These are phyloP conservation scores for Chytriomyces confervae DNA, from an alignment of 192 early-diverging fungal species.

Conservation along the genomic window DNA sequence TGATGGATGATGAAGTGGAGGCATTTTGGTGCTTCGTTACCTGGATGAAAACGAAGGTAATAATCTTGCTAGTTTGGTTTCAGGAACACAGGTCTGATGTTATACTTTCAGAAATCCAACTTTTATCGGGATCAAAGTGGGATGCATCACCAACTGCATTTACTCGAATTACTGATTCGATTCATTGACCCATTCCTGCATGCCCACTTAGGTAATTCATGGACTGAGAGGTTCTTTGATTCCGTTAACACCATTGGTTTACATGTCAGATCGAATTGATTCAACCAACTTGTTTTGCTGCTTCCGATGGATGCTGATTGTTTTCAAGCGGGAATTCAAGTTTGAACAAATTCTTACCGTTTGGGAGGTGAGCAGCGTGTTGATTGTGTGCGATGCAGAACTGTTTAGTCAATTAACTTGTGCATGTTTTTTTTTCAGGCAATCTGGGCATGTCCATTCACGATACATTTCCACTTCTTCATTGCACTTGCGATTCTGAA, in stretches of 20 bases:
- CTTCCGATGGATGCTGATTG: constrained; percentile 96
- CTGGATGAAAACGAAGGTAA: constrained; percentile 87
- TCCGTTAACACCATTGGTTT: neutral
- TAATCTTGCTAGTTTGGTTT: neutral
- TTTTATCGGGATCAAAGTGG: constrained; percentile 92
- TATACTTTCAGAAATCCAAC: constrained; percentile 67
- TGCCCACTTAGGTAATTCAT: constrained; percentile 71
- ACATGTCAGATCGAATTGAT: constrained; percentile 67
- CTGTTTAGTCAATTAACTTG: constrained; percentile 57
- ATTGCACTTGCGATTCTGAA: constrained; percentile 95
- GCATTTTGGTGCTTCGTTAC: constrained; percentile 92
- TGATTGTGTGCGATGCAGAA: constrained; percentile 54
- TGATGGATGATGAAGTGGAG: constrained; percentile 86
- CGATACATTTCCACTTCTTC: constrained; percentile 86
- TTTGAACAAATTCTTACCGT: constrained; percentile 81
- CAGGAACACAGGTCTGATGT: too few species aligned
- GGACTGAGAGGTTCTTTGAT: neutral
- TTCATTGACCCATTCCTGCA: constrained; percentile 86
- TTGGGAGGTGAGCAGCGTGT: constrained; percentile 76
- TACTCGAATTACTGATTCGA: constrained; percentile 81
- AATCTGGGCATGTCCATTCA: constrained; percentile 59
- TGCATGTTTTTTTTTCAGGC: constrained; percentile 10
- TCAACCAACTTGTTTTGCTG: constrained; percentile 94
- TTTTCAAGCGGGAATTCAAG: constrained; percentile 96
- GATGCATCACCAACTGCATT: constrained; percentile 87